Percentiles rank a stretch among this genome's conserved stretches.
Conservation (phyloP, 179 eudicot genomes). For the Patellifolia procumbens region DNA sequence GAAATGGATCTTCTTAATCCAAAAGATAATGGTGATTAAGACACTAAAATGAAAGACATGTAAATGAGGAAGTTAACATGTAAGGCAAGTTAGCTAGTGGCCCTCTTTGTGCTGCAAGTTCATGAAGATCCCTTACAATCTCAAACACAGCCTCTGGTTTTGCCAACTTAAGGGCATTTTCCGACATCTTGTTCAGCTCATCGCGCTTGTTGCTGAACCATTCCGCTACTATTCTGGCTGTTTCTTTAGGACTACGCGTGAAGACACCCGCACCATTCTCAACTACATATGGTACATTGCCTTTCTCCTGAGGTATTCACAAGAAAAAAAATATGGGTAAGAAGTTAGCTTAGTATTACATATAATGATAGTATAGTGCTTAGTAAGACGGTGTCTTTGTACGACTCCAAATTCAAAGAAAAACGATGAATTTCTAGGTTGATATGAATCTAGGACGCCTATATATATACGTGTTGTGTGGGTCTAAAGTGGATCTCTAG, state of each 20-base stretch:
- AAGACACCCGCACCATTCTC: slow-evolving; percentile 94
- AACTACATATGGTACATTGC: slow-evolving; percentile 92
- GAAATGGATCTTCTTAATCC: background rate
- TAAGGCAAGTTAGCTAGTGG: slow-evolving; percentile 67
- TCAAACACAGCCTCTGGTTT: slow-evolving; percentile 92
- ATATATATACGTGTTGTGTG: too few relatives aligned
- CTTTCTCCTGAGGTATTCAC: slow-evolving; percentile 63
- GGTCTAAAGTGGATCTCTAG: too few relatives aligned
- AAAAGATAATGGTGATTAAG: background rate
- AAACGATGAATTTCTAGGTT: too few relatives aligned
- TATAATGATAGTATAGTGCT: too few relatives aligned
- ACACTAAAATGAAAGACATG: slow-evolving; percentile 32
- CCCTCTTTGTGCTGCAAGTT: slow-evolving; percentile 70
- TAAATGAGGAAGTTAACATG: slow-evolving; percentile 69
- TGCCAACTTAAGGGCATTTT: slow-evolving; percentile 76
- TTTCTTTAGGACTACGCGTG: slow-evolving; percentile 78
- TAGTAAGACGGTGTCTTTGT: too few relatives aligned
- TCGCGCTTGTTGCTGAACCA: slow-evolving; percentile 79
- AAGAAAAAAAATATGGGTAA: background rate
- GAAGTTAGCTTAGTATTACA: too few relatives aligned
- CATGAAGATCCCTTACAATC: slow-evolving; percentile 86
- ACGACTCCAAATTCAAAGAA: too few relatives aligned
- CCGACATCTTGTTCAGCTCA: slow-evolving; percentile 72
- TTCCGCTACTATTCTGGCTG: slow-evolving; percentile 71
- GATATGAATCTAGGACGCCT: too few relatives aligned